Evolutionary conservation across 2,329 filamentous ascomycete species (phyloP), one percentile per base, ranked within the genome.

Genomic region (Pseudopyrenochaeta lycopersici): DNA sequence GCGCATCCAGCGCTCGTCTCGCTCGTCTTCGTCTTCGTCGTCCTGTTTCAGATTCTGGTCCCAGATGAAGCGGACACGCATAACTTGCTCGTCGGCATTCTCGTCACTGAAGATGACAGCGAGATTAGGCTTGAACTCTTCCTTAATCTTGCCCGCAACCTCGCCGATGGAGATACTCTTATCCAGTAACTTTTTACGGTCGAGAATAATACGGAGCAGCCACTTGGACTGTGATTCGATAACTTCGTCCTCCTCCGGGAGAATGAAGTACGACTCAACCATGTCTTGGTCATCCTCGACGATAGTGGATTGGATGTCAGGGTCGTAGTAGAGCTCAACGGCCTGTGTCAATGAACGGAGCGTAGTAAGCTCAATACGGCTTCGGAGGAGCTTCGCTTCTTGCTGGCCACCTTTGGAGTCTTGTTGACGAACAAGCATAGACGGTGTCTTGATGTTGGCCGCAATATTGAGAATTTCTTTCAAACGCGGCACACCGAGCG

Each of bases 381-480:
- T 96, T 75, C 95, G 92, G 61, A 99, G 83, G 45, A 90, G 90
- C 59, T 88, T 98, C 41, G 92, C 93, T 50, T 87, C 84, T 46
- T 96, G 90, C 74, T 96, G 91, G 53, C 85, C 86, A 33, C 83
- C 85, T 14, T 82, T 76, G 12, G 47, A 11, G 21, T 84, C 82
- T 46, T 89, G 83, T 65, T 97, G 85, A 72, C 92, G 96, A 31
- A 99, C 92, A 56, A 90, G 89, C 94, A 99, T 98, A 46, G 92
- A 93, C 1, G 95, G 95, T 0, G 95, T 99, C 84, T 98, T 99
- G 82, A 99, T 97, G 78, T 98, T 96, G 66, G 90, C 93, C 0
- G 96, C 95, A 54, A 99, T 88, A 76, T 99, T 99, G 52, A 99
- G 84, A 87, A 99, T 99, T 81, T 99, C 95, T 85, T 99, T 99